phyloP scores from a whole-genome alignment of 176 grass and related monocot genomes.

The Lolium perenne region DNA sequence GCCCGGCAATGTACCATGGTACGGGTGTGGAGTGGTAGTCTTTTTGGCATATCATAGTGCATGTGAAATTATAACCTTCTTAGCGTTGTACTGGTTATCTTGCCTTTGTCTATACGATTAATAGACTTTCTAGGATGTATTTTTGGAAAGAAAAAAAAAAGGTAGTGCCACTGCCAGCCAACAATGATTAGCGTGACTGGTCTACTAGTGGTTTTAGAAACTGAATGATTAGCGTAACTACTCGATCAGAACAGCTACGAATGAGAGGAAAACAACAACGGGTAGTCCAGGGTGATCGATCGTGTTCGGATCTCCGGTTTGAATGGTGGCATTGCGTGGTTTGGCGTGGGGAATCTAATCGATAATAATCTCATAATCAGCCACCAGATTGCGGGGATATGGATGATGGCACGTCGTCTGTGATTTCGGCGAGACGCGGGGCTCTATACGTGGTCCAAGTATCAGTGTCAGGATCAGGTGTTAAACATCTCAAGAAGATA shows the following conservation, averaged over 20 bases:
- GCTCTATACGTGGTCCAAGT: neutral
- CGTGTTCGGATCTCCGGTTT: neutral
- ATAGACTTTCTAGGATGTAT: too few species aligned
- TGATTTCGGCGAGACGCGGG: neutral
- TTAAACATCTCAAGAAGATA: too few species aligned
- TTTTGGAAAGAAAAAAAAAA: too few species aligned
- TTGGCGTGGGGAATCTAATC: neutral
- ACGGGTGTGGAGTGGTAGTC: too few species aligned
- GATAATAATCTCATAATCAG: neutral
- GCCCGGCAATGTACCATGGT: too few species aligned
- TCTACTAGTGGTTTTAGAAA: neutral
- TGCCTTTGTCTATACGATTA: too few species aligned
- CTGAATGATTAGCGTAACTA: neutral
- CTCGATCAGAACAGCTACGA: neutral
- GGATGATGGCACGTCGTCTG: neutral
- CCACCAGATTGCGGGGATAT: neutral
- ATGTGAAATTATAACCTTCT: too few species aligned
- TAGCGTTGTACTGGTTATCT: too few species aligned
- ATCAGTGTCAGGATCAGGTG: constrained; percentile 24
- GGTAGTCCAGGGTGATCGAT: neutral
- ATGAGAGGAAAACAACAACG: neutral
- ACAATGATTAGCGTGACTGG: neutral
- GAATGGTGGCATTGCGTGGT: neutral
- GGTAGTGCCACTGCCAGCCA: neutral
- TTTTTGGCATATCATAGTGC: too few species aligned